A percentile compares a stretch with the other conserved stretches of the same genome.
Evolutionary conservation across 140 eudicot genomes (phyloP).

Genomic region (Cichorium intybus): DNA sequence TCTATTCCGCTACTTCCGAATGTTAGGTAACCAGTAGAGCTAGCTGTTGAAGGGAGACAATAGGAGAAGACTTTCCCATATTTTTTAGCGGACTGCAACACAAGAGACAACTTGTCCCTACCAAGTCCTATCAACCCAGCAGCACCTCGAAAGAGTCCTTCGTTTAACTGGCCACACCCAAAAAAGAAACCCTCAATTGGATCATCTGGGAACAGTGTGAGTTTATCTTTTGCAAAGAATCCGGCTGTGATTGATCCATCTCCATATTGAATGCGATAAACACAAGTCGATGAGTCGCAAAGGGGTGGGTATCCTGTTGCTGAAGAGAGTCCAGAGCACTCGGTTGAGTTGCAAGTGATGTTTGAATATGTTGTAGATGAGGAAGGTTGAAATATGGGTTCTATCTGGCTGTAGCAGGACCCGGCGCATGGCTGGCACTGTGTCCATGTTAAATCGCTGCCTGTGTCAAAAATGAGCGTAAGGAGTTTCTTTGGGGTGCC

Average conservation of each 20-base stretch:
- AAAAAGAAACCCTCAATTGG: slow-evolving; percentile 37
- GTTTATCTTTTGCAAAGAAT: slow-evolving; percentile 51
- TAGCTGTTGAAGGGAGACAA: slow-evolving; percentile 64
- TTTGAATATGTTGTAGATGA: slow-evolving; percentile 54
- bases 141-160: slow-evolving; percentile 59
- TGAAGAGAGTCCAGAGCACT: slow-evolving; percentile 45
- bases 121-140: slow-evolving; percentile 80
- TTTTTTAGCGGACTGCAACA: slow-evolving; percentile 47
- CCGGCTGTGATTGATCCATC: slow-evolving; percentile 71
- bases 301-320: slow-evolving; percentile 59
- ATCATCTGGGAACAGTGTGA: slow-evolving; percentile 44
- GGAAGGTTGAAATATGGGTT: slow-evolving; percentile 56
- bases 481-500: slow-evolving; percentile 66
- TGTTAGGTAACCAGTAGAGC: slow-evolving; percentile 51
- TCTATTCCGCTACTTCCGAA: slow-evolving; percentile 41
- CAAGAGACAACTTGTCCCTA: slow-evolving; percentile 46
- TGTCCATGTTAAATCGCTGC: slow-evolving; percentile 79
- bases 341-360: slow-evolving; percentile 49
- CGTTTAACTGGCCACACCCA: slow-evolving; percentile 83
- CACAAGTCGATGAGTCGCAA: slow-evolving; percentile 56
- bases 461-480: slow-evolving; percentile 73
- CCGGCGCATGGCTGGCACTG: slow-evolving; percentile 68
- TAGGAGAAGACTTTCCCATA: slow-evolving; percentile 66
- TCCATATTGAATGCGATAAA: slow-evolving; percentile 71
- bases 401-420: slow-evolving; percentile 51